These are phyloP conservation scores for Spongispora temasekensis DNA, from an alignment of 1,284 basidiomycete species.

Conservation along the genomic window DNA sequence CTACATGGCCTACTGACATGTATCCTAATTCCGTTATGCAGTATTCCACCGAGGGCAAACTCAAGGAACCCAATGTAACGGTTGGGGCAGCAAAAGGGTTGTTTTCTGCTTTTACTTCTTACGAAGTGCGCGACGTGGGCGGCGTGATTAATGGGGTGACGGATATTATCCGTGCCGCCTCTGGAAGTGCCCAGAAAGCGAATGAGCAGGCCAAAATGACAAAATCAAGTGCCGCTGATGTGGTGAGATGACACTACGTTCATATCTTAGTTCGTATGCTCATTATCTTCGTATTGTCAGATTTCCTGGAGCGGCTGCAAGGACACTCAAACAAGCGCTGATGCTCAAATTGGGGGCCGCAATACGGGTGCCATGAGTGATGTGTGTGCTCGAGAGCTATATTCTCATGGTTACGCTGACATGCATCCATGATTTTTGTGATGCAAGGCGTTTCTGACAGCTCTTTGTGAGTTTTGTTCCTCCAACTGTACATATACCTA, in stretches of 20 bases:
- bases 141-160: constrained; percentile 61
- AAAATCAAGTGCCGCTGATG: constrained; percentile 78
- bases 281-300: constrained; percentile 27
- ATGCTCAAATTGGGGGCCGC: constrained; percentile 77
- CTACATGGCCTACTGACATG: neutral
- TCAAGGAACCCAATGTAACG: constrained; percentile 89
- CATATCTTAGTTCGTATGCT: constrained; percentile 7
- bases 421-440: neutral
- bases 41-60: constrained; percentile 92
- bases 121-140: constrained; percentile 75
- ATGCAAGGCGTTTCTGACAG: constrained; percentile 73
- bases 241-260: constrained; percentile 34
- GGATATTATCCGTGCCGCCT: constrained; percentile 43
- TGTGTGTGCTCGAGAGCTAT: constrained; percentile 41
- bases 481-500: constrained; percentile 4
- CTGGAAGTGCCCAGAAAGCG: constrained; percentile 53
- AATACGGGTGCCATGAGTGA: constrained; percentile 90
- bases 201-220: constrained; percentile 65
- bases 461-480: constrained; percentile 47
- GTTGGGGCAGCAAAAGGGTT: constrained; percentile 78
- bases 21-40: constrained; percentile 28
- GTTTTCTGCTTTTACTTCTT: constrained; percentile 67
- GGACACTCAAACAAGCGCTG: constrained; percentile 91
- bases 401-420: neutral
- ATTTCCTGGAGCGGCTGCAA: constrained; percentile 91